Base-by-base conservation (phyloP, 371 early-diverging fungal genomes). In the Apophysomyces trapeziformis region DNA sequence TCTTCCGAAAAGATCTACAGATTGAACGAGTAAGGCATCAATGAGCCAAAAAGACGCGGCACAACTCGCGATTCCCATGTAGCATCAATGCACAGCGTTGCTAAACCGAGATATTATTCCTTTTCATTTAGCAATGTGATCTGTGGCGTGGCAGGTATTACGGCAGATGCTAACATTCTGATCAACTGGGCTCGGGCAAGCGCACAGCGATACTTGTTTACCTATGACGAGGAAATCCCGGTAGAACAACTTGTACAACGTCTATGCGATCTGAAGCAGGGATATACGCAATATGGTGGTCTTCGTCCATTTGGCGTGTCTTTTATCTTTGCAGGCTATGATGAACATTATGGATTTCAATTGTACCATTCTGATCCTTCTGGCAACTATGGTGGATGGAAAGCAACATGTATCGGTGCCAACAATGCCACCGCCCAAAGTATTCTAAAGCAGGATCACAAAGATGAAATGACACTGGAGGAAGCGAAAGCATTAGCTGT, bases 291-390 rank as follows among this genome's bases (percentile, higher is more conserved):
- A 78, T 94, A 93, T 70, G 99, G 97, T 84, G 98, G 96, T 79
- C 85, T 98, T 64, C 94, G 99, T 78, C 99, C 99, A 7, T 99
- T 96, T 83, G 99, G 99, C 63, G 99, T 99, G 7, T 96, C 98
- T 16, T 96, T 99, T 77, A 85, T 99, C 64, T 97, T 96, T 77
- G 98, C 96, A 37, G 99, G 99, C 26, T 95, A 91, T 76, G 96
- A 98, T 73, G 84, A 90, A 41, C 89, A 92, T 44, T 78, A 85
- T 64, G 97, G 99, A 9, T 99, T 98, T 88, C 96, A 96, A 77
- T 85, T 99, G 47, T 99, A 96, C 78, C 97, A 96, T 73, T 95
- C 97, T 8, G 99, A 99, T 80, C 99, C 99, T 4, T 95, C 96
- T 26, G 99, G 99, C 61, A 99, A 99, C 83, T 97, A 99, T 76